Evolutionary conservation across 345 rosid genomes (phyloP), one percentile per base, ranked within the genome.

Genomic region (Litchi chinensis): DNA sequence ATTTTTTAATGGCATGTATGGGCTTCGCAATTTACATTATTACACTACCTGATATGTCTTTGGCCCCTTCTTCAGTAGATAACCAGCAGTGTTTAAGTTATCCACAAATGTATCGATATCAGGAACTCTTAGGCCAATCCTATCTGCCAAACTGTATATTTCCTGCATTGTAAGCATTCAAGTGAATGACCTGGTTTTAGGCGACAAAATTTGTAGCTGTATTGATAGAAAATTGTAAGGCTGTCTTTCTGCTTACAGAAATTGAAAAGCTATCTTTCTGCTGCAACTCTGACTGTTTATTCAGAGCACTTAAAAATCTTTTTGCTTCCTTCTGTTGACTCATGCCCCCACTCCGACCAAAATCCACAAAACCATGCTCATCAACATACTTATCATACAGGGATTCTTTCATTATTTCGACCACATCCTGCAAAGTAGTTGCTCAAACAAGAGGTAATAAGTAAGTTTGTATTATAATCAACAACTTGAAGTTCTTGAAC

Each of bases 371-470:
- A 70, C 99, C 98, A 83, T 91, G 94, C 88, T 96, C 99, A 75
- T 96, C 97, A 54, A 91, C 89, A 82, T 88, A 94, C 87, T 93
- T 91, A 80, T 94, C 99, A 40, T 93, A 90, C 64, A 96, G 79
- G n/a, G 99, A 96, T 84, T 91, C 98, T 82, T 91, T 94, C 98
- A 96, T 96, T 83, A 94, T 94, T 82, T 94, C 97, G 67, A 94
- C 98, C 41, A 88, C 99, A 77, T 96, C 99, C 98, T 93, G 94
- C 71, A 86, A 76, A 74, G 67, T 46, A 65, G 75, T 85, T 26
- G 28, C 71, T 68, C 69, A 76, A 48, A 76, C 10, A 70, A 67
- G 39, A 56, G 46, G 59, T 0, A 72, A 24, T 22, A 18, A 16
- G 37, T 10, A 62, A 66, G 15, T 56, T 19, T 12, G 21, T 43